Percentiles rank a stretch among this genome's conserved stretches.
phyloP scores from a whole-genome alignment of 1,139 yeast species.

The Hanseniaspora gamundiae region DNA sequence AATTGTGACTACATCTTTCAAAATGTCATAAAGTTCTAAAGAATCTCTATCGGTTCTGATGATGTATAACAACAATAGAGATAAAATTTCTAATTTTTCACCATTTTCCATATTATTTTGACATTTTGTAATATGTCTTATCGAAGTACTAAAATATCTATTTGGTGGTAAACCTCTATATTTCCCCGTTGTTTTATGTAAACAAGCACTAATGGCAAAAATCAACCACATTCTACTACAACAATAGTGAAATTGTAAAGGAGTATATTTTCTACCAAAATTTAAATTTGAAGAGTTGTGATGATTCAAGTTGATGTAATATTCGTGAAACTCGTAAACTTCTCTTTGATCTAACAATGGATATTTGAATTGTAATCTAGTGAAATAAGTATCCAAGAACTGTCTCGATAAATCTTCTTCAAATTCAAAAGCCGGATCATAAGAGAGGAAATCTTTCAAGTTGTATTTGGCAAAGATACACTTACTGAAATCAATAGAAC shows the following conservation, averaged over 20 bases:
- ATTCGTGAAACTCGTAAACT: slow-evolving; percentile 33
- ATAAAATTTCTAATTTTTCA: slow-evolving; percentile 37
- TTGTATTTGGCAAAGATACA: slow-evolving; percentile 33
- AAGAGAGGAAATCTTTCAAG: slow-evolving; percentile 29
- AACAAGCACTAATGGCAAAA: slow-evolving; percentile 36
- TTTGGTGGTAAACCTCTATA: slow-evolving; percentile 39
- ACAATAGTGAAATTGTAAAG: slow-evolving; percentile 27
- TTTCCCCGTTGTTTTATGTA: slow-evolving; percentile 39
- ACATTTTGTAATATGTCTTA: slow-evolving; percentile 39
- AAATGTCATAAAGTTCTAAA: slow-evolving; percentile 36
- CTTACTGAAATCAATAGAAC: slow-evolving; percentile 27
- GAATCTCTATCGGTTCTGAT: slow-evolving; percentile 48
- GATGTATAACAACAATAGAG: slow-evolving; percentile 38
- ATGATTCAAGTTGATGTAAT: slow-evolving; percentile 28
- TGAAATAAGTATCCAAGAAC: slow-evolving; percentile 36
- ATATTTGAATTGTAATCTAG: slow-evolving; percentile 39
- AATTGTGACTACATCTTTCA: slow-evolving; percentile 36
- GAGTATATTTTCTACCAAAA: slow-evolving; percentile 1
- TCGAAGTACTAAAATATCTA: slow-evolving; percentile 40
- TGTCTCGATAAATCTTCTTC: slow-evolving; percentile 34
- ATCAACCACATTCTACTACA: slow-evolving; percentile 41
- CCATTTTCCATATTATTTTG: slow-evolving; percentile 27
- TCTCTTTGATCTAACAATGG: slow-evolving; percentile 38
- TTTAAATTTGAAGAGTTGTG: slow-evolving; percentile 11
- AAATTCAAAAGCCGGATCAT: slow-evolving; percentile 36